Evolutionary conservation across 75 land plant genomes (phyloP).

Genomic region (Isoetes taiwanensis): DNA sequence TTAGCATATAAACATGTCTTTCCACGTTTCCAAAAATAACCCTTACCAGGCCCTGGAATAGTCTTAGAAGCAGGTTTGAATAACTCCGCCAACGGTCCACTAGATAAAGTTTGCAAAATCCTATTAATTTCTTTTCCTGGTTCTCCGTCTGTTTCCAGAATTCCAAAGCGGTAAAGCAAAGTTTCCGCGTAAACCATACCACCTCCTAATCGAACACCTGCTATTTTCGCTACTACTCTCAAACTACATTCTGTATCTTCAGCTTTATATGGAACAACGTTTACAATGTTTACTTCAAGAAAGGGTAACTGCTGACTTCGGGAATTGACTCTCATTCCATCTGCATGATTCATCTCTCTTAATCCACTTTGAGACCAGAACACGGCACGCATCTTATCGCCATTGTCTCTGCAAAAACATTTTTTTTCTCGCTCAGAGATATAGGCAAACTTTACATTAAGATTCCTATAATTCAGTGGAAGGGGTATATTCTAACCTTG

Average conservation of each 20-base stretch:
- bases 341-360: slow-evolving; percentile 13
- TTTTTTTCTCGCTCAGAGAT: no score
- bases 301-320: slow-evolving; percentile 33
- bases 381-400: slow-evolving; percentile 66
- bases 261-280: slow-evolving; percentile 61
- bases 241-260: slow-evolving; percentile 74
- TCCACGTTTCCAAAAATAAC: background rate
- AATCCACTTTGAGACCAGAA: slow-evolving; percentile 78
- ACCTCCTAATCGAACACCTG: slow-evolving; percentile 87
- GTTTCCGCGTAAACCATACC: slow-evolving; percentile 91
- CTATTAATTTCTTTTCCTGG: slow-evolving; percentile 76
- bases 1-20: background rate
- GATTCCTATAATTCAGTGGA: background rate
- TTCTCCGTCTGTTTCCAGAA: slow-evolving; percentile 88
- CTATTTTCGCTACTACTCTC: slow-evolving; percentile 47
- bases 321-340: background rate
- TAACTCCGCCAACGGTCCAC: slow-evolving; percentile 70
- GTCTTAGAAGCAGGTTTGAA: slow-evolving; percentile 41
- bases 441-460: no score
- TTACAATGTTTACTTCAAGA: slow-evolving; percentile 48
- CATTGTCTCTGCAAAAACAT: no score
- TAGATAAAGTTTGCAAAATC: slow-evolving; percentile 56
- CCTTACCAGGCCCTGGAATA: slow-evolving; percentile 2
- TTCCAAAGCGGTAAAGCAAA: slow-evolving; percentile 88
- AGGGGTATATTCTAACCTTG: background rate